Base-by-base conservation (phyloP, 2,329 filamentous ascomycete genomes). In the Stemphylium lycopersici region DNA sequence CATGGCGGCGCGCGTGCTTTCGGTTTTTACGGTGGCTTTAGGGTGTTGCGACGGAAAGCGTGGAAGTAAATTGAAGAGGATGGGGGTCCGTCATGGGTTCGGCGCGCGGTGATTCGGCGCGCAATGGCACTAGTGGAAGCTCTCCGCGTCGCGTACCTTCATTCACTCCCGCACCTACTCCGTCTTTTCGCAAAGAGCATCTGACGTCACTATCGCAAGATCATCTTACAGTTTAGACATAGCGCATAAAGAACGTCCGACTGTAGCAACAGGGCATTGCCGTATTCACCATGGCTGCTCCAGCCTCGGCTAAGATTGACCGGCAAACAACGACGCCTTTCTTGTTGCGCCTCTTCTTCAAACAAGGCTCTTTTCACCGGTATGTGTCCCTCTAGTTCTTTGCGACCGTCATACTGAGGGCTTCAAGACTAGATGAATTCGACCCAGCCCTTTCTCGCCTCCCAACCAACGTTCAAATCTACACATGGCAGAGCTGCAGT, bases 401-500 rank as follows among this genome's bases (percentile, higher is more conserved):
- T 10, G 6, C 13, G 3, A 18, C 13, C 15, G 20, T 3, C 2
- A n/a, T 44, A 18, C 56, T 59, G 31, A 64, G 22, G 15, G 2
- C 8, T 62, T 34, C 15, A 26, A 90, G 88, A 61, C 83, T 87
- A 31, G 86, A 90, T 55, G 90, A 93, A 62, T 91, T 95, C 72
- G 71, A 74, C 40, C 74, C 78, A 24, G 68, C 73, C 22, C 74
- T 84, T 63, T 70, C 85, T 16, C 77, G 83, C 46, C 82, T 90
- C 18, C 79, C 87, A 5, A 79, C 87, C 6, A 84, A 89, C 71
- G 80, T 96, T 22, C 84, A 90, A 58, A 87, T 97, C 66, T 93
- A 97, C 80, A 93, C 92, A 52, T 96, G 91, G 90, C 83, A 86
- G 52, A 86, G 85, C 66, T 93, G 90, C 77, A 91, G 90, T 2